phyloP scores from a whole-genome alignment of 1,284 basidiomycete species.

The Dichomitus squalens region DNA sequence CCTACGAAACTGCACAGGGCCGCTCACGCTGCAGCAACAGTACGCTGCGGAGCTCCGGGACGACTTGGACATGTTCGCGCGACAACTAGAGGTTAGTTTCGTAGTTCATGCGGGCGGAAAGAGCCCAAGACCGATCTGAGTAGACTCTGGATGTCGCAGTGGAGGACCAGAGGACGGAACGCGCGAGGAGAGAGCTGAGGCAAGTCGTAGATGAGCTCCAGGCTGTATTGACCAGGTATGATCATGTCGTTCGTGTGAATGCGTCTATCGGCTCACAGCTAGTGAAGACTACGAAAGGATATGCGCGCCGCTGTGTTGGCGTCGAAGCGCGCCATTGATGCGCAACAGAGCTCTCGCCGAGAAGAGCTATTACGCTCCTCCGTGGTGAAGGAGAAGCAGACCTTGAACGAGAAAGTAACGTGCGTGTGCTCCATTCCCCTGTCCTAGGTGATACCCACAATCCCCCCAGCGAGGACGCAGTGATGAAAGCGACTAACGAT shows the following conservation, averaged over 20 bases:
- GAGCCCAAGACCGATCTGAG: conserved; percentile 21
- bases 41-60: conserved; percentile 75
- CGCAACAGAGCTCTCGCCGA: conserved; percentile 54
- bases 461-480: conserved; percentile 68
- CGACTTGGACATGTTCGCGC: conserved; percentile 65
- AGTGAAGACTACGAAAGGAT: conserved; percentile 59
- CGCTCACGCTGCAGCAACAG: conserved; percentile 69
- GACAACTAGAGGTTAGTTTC: conserved; percentile 68
- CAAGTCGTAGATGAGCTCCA: conserved; percentile 52
- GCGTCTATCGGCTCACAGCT: not conserved
- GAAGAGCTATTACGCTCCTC: conserved; percentile 66
- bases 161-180: conserved; percentile 66
- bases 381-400: conserved; percentile 46
- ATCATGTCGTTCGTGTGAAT: conserved; percentile 1
- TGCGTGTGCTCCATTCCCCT: conserved; percentile 35
- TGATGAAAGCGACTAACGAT: conserved; percentile 87
- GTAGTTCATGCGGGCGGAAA: not conserved
- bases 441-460: not conserved
- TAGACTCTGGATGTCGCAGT: conserved; percentile 67
- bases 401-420: conserved; percentile 57
- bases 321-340: conserved; percentile 74
- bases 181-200: conserved; percentile 52
- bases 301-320: conserved; percentile 64
- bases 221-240: conserved; percentile 52
- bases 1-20: conserved; percentile 64